phyloP scores from a whole-genome alignment of 352 stramenopile genomes.

The Globisporangium takayamanum region DNA sequence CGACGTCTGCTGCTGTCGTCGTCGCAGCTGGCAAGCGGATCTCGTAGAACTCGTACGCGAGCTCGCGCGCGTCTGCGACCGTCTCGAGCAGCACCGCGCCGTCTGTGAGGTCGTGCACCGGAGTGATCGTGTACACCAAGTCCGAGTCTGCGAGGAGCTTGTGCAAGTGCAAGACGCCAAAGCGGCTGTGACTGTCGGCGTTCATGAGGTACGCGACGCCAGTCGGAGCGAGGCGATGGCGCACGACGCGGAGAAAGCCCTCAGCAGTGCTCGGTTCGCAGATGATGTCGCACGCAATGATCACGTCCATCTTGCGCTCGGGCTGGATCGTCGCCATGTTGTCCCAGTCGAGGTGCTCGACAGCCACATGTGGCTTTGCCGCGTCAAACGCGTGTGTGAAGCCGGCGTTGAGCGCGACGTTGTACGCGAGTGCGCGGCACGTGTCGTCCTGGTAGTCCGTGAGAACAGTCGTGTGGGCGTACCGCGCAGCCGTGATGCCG shows the following conservation, averaged over 20 bases:
- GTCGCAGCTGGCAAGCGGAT: conserved; percentile 37
- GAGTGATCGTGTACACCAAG: conserved; percentile 65
- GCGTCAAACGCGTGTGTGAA: conserved; percentile 67
- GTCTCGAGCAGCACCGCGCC: conserved; percentile 64
- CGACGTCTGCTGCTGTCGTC: no score
- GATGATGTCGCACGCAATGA: conserved; percentile 86
- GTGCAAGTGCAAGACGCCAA: conserved; percentile 72
- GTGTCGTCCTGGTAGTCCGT: conserved; percentile 86
- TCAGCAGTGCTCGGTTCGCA: conserved; percentile 83
- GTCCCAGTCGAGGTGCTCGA: conserved; percentile 77
- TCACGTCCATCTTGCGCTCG: conserved; percentile 57
- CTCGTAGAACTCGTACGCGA: conserved; percentile 87
- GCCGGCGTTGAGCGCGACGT: conserved; percentile 61
- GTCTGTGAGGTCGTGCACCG: conserved; percentile 49
- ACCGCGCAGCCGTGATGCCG: conserved; percentile 69
- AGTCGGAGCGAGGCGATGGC: conserved; percentile 40
- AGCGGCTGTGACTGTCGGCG: conserved; percentile 81
- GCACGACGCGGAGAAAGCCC: conserved; percentile 77
- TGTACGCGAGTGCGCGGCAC: conserved; percentile 68
- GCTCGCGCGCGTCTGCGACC: conserved; percentile 61
- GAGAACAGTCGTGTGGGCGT: conserved; percentile 50
- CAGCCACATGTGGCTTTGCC: conserved; percentile 38
- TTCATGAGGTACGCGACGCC: conserved; percentile 83
- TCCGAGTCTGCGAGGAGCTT: conserved; percentile 52
- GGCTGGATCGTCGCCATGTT: conserved; percentile 52